phyloP scores from a whole-genome alignment of 192 early-diverging fungal genomes.

The Geranomyces variabilis region DNA sequence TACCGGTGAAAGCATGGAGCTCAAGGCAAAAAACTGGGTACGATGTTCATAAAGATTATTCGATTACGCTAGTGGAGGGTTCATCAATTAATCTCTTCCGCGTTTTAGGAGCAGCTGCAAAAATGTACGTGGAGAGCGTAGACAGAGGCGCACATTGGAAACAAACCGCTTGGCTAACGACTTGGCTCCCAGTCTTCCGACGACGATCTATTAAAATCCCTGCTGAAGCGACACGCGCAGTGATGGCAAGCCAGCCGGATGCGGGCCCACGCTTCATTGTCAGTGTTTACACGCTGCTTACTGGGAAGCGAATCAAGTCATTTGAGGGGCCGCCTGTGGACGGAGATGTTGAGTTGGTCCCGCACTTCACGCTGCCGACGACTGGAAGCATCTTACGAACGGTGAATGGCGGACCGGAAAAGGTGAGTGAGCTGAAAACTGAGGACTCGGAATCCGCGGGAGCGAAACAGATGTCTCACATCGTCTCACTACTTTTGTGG shows the following conservation, averaged over 20 bases:
- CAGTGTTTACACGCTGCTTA: slow-evolving; percentile 50
- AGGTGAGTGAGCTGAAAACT: slow-evolving; percentile 20
- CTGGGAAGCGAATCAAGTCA: slow-evolving; percentile 34
- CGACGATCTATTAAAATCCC: slow-evolving; percentile 47
- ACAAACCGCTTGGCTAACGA: neutral
- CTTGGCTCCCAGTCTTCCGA: slow-evolving; percentile 36
- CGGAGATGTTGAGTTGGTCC: slow-evolving; percentile 20
- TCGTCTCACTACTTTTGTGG: neutral
- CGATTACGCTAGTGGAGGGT: neutral
- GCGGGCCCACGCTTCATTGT: slow-evolving; percentile 46
- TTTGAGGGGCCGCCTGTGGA: neutral
- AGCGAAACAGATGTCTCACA: too few relatives aligned
- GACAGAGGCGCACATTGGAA: too few relatives aligned
- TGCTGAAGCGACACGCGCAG: slow-evolving; percentile 42
- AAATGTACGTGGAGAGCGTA: slow-evolving; percentile 40
- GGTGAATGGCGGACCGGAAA: slow-evolving; percentile 32
- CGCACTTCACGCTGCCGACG: slow-evolving; percentile 53
- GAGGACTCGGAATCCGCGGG: too few relatives aligned
- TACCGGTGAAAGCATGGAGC: slow-evolving; percentile 41
- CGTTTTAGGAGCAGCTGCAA: slow-evolving; percentile 34
- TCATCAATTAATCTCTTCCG: neutral
- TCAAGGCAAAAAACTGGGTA: slow-evolving; percentile 53
- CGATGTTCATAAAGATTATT: neutral
- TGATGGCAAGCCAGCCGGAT: slow-evolving; percentile 47
- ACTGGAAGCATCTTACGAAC: slow-evolving; percentile 44